A percentile compares a stretch with the other conserved stretches of the same genome.
These are phyloP conservation scores for Phaffomyces thermotolerans DNA, from an alignment of 805 yeast species.

Conservation along the genomic window DNA sequence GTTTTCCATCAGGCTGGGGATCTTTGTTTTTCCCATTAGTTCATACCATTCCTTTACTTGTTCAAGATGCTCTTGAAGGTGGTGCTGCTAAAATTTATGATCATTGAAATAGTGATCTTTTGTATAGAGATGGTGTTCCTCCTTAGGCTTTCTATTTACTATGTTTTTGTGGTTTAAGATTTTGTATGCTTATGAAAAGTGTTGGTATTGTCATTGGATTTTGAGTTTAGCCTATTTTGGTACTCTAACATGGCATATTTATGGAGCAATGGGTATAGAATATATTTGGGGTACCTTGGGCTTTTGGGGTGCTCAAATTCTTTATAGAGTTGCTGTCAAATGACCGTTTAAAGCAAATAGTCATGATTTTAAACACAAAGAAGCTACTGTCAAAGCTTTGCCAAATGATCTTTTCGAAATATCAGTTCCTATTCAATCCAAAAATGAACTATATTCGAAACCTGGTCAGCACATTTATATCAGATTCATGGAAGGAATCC, in stretches of 20 bases:
- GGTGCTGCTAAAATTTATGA: conserved; percentile 27
- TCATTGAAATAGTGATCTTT: conserved; percentile 17
- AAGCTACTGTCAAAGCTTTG: conserved; percentile 25
- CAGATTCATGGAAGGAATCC: conserved; percentile 35
- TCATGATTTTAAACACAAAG: conserved; percentile 33
- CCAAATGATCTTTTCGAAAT: conserved; percentile 29
- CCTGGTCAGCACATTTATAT: conserved; percentile 52
- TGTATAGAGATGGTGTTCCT: conserved; percentile 38
- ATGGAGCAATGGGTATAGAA: conserved; percentile 28
- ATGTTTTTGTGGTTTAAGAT: conserved; percentile 36
- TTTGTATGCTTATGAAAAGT: conserved; percentile 36
- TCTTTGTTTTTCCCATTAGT: conserved; percentile 39
- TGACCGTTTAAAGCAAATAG: conserved; percentile 39
- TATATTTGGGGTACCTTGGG: conserved; percentile 46
- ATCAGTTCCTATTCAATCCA: conserved; percentile 18
- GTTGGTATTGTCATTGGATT: conserved; percentile 48
- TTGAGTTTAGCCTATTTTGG: conserved; percentile 42
- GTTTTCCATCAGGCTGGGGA: conserved; percentile 40
- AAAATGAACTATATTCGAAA: conserved; percentile 36
- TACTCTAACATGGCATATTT: conserved; percentile 39
- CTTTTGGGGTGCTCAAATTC: conserved; percentile 42
- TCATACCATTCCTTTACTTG: conserved; percentile 44
- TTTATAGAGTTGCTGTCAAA: conserved; percentile 39
- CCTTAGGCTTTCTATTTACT: conserved; percentile 38
- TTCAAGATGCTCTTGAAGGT: conserved; percentile 42